Evolutionary conservation across 2,329 filamentous ascomycete genomes (phyloP).

Genomic region (Penicillium verrucosum): DNA sequence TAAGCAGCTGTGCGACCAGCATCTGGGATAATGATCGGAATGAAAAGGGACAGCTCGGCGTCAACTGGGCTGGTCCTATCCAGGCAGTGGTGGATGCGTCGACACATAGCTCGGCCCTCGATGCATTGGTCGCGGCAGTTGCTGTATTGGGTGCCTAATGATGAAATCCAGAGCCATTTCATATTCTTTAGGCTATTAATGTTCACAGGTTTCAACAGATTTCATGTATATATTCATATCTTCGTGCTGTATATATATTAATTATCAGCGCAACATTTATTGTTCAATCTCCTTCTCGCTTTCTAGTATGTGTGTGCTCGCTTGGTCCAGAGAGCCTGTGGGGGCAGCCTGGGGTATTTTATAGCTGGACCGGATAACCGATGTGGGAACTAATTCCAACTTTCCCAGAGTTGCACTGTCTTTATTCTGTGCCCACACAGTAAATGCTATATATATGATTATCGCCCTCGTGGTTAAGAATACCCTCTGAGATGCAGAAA

Average conservation of each 20-base stretch:
- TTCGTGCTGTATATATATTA: neutral
- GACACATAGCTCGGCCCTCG: constrained; percentile 64
- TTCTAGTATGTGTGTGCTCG: constrained; percentile 11
- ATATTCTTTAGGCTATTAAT: neutral
- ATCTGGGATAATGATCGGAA: constrained; percentile 62
- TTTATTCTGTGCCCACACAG: constrained; percentile 47
- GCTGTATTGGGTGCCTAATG: neutral
- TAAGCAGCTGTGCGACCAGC: constrained; percentile 60
- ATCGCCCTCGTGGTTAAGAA: constrained; percentile 49
- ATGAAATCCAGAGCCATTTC: too few relatives aligned
- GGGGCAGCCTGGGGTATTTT: constrained; percentile 2
- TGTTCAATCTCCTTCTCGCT: neutral
- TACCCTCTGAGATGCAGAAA: constrained; percentile 53
- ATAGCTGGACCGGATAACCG: constrained; percentile 10
- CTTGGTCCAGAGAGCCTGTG: constrained; percentile 8
- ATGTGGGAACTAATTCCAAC: constrained; percentile 5
- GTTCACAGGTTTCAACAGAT: neutral
- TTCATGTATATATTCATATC: neutral
- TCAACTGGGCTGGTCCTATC: constrained; percentile 65
- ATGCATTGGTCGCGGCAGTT: constrained; percentile 62
- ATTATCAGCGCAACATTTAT: neutral
- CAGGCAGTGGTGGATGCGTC: constrained; percentile 51
- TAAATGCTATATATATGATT: constrained; percentile 45
- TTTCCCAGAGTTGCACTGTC: constrained; percentile 38
- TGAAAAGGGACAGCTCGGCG: constrained; percentile 52